These are phyloP conservation scores for Pseudoscleropodium purum DNA, from an alignment of 225 moss, liverwort and hornwort genomes.

Conservation along the genomic window DNA sequence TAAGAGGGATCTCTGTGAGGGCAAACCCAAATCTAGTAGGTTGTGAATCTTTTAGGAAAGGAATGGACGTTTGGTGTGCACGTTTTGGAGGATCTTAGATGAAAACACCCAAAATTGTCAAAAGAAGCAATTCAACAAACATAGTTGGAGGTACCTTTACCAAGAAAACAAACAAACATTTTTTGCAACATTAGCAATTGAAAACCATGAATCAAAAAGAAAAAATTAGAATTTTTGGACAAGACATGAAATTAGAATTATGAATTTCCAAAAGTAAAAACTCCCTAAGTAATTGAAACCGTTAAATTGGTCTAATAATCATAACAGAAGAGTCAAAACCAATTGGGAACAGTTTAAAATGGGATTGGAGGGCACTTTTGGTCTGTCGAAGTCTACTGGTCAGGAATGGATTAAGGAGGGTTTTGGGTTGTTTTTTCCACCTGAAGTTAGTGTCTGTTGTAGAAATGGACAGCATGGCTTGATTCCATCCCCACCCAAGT, in stretches of 20 bases:
- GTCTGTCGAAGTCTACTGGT: background rate
- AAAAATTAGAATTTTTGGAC: background rate
- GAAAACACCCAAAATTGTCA: accelerated
- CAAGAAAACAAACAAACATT: background rate
- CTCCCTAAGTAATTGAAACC: accelerated
- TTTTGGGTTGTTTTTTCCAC: background rate
- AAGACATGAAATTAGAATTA: no score
- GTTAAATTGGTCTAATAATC: accelerated
- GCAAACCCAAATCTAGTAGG: accelerated
- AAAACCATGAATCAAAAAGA: background rate
- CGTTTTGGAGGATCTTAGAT: accelerated
- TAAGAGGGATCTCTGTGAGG: accelerated
- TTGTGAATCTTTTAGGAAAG: background rate
- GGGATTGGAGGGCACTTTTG: background rate
- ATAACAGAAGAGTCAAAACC: background rate
- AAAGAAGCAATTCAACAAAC: no score
- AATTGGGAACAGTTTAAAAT: background rate
- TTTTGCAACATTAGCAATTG: background rate
- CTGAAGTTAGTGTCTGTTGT: background rate
- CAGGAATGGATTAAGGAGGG: background rate
- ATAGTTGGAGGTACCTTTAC: background rate
- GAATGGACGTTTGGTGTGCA: accelerated
- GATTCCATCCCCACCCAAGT: background rate
- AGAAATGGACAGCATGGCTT: no score
- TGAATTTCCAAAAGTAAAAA: background rate